Conservation (phyloP, 176 grass and related monocot genomes). For the Triticum timopheevii region DNA sequence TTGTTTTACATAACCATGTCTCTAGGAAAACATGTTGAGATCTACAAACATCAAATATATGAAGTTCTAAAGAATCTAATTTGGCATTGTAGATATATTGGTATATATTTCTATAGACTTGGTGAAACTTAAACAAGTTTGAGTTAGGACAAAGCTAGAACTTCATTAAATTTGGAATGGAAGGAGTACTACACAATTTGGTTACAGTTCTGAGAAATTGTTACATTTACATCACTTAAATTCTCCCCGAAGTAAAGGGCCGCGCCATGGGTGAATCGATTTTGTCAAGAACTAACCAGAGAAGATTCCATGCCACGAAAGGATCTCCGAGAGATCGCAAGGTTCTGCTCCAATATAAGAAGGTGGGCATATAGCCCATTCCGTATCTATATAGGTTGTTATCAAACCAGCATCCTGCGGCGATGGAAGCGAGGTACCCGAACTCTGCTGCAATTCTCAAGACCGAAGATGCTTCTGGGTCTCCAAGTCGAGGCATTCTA, state of each 20-base stretch:
- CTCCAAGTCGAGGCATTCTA: neutral
- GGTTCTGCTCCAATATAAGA: neutral
- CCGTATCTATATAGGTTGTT: neutral
- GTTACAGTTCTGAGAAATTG: too few species aligned
- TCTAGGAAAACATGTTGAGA: too few species aligned
- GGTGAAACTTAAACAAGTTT: too few species aligned
- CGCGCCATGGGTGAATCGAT: neutral
- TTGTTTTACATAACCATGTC: too few species aligned
- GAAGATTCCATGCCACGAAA: neutral
- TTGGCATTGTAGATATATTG: too few species aligned
- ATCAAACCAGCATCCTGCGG: neutral
- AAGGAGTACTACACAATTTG: too few species aligned
- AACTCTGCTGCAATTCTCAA: neutral
- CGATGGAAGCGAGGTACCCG: neutral
- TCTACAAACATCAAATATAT: too few species aligned
- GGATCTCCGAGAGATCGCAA: neutral
- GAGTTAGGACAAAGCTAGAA: too few species aligned
- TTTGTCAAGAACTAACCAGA: neutral
- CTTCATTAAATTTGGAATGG: too few species aligned
- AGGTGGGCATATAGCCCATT: neutral
- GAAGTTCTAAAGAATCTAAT: too few species aligned
- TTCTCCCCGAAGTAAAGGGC: neutral
- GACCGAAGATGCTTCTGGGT: neutral
- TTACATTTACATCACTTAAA: neutral
- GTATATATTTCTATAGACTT: too few species aligned